phyloP scores from a whole-genome alignment of 2,329 filamentous ascomycete genomes.

The Aspergillus arachidicola region DNA sequence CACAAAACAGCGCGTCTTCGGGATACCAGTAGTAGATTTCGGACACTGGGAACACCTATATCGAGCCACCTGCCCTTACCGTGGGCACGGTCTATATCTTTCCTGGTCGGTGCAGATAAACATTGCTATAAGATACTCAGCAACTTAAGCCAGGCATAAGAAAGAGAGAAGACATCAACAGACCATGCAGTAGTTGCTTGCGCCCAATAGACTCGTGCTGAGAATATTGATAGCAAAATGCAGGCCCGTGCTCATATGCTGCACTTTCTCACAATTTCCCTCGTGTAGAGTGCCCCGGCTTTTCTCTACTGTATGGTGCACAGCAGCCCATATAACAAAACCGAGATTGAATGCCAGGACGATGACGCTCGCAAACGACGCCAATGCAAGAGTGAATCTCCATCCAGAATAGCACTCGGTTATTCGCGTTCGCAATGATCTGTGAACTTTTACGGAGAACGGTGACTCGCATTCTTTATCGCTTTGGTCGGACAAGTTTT shows the following conservation, averaged over 20 bases:
- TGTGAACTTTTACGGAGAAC: background rate
- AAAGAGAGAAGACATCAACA: background rate
- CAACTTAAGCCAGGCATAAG: background rate
- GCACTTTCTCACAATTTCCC: background rate
- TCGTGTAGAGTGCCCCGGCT: background rate
- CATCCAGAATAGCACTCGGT: background rate
- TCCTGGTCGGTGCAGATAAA: constrained; percentile 32
- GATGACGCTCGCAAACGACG: background rate
- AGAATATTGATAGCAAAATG: constrained; percentile 41
- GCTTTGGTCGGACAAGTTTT: background rate
- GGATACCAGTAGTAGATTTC: constrained; percentile 26
- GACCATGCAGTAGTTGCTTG: constrained; percentile 39
- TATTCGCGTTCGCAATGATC: background rate
- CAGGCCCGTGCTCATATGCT: constrained; percentile 16
- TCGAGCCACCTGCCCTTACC: constrained; percentile 30
- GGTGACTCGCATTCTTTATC: background rate
- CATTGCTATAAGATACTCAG: constrained; percentile 23
- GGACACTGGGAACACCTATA: constrained; percentile 31
- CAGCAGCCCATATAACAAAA: background rate
- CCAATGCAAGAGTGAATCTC: background rate
- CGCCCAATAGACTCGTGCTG: constrained; percentile 33
- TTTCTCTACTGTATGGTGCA: background rate
- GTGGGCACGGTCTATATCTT: constrained; percentile 36
- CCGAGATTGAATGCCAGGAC: background rate
- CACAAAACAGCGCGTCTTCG: constrained; percentile 12